Evolutionary conservation across 805 yeast genomes (phyloP), one percentile per base, ranked within the genome.

Genomic region (Candida parachauliodes): DNA sequence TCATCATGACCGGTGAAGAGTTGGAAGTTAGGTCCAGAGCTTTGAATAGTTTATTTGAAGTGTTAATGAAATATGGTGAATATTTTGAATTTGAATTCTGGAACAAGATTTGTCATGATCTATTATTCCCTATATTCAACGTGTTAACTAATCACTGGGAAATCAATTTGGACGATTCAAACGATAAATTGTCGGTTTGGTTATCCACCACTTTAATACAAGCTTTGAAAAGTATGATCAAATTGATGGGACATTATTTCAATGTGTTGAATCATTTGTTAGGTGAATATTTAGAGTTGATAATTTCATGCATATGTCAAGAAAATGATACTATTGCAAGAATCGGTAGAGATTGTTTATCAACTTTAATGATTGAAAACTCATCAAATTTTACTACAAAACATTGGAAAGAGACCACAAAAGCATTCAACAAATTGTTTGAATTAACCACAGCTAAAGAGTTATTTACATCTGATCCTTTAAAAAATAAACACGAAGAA

Each of bases 261-360:
- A 85, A 76, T 28, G 74, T 81, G 2, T 74, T 93, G 52, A 81
- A 81, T 48, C 70, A 77, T 28, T 77, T 85, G 75, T 68, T 91
- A 36, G 85, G 79, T 43, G 93, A 87, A 1, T 88, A 84, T 56
- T 69, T 94, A 59, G 79, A 78, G 14, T 69, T 94, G 36, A 62
- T 93, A 40, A 79, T 81, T 2, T 81, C 91, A 5, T 93, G 98
- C 61, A 87, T 93, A 35, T 88, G 96, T 50, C 98, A 93, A 59
- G 96, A 89, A 50, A 91, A 93, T 57, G 98, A 93, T 52, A 89
- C 98, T 0, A 88, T 94, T 50, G 94, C 97, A 0, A 74, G 95
- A 50, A 91, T 91, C 47, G 99, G 98, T 23, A 76, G 94, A 52
- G 78, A 91, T 7, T 89, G 98, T 57, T 70, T 93, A 41, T 83